phyloP scores from a whole-genome alignment of 176 grass and related monocot species.

The Aegilops longissima region DNA sequence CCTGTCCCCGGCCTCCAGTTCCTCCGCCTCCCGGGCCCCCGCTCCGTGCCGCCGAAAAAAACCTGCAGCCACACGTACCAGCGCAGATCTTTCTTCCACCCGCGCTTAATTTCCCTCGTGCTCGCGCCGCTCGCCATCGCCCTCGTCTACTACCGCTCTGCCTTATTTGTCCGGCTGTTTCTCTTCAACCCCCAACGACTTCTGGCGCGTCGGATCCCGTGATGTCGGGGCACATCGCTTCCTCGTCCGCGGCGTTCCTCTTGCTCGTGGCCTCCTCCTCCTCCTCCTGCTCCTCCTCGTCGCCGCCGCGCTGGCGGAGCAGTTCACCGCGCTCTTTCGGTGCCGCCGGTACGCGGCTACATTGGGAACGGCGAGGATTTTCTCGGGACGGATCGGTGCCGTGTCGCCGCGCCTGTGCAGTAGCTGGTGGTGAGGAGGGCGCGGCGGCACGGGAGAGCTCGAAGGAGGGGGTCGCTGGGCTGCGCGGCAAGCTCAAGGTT shows the following conservation, averaged over 20 bases:
- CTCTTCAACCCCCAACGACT: background rate
- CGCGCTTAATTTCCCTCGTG: conserved; percentile 28
- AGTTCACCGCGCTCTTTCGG: conserved; percentile 6
- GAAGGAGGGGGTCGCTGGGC: background rate
- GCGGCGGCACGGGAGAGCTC: background rate
- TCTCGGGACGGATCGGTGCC: background rate
- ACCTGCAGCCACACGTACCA: conserved; percentile 6
- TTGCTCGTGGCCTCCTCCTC: conserved; percentile 20
- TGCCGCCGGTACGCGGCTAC: conserved; percentile 7
- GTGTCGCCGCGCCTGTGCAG: conserved; percentile 5
- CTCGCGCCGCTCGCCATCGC: conserved; percentile 11
- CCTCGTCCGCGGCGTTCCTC: conserved; percentile 32
- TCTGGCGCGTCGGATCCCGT: background rate
- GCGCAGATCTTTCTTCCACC: conserved; percentile 8
- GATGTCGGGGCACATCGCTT: conserved; percentile 32
- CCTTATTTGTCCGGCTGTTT: background rate
- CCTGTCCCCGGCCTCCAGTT: conserved; percentile 24
- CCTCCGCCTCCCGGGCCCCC: conserved; percentile 9
- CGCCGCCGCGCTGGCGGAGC: conserved; percentile 16
- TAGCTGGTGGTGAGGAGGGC: background rate
- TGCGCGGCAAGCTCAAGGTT: conserved; percentile 34
- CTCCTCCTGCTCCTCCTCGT: background rate
- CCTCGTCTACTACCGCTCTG: background rate
- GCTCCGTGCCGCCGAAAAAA: background rate
- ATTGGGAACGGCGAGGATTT: conserved; percentile 15